Evolutionary conservation across 2,329 filamentous ascomycete species (phyloP).

Genomic region (Calonectria ilicicola): DNA sequence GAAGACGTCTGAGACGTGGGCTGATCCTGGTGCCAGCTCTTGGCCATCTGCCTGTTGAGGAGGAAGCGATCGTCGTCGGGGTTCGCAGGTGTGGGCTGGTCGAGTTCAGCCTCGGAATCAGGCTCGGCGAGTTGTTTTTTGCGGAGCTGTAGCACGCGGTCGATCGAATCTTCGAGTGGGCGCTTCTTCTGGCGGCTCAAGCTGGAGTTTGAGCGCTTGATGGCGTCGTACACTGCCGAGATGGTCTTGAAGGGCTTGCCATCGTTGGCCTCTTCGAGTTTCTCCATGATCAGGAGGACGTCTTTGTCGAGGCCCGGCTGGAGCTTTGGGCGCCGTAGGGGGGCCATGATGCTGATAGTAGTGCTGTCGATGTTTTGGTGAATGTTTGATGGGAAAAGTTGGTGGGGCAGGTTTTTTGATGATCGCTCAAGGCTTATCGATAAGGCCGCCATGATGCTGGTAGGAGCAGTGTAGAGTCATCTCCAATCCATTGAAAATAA

Average conservation of each 20-base stretch:
- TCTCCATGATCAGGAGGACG: constrained; percentile 83
- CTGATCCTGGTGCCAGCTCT: constrained; percentile 52
- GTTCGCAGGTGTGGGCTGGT: constrained; percentile 46
- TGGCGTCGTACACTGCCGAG: constrained; percentile 77
- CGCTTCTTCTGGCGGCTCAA: constrained; percentile 86
- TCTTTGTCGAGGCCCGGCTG: constrained; percentile 69
- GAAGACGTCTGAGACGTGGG: constrained; percentile 13
- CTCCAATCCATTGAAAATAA: neutral
- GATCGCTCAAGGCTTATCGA: constrained; percentile 36
- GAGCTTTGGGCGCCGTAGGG: constrained; percentile 34
- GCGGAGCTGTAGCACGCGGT: constrained; percentile 81
- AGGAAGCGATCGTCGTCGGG: constrained; percentile 52
- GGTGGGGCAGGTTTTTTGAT: neutral
- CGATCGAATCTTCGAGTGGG: constrained; percentile 85
- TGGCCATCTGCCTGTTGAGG: constrained; percentile 57
- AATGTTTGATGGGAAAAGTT: constrained; percentile 16
- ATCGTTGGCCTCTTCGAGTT: constrained; percentile 76
- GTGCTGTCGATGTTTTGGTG: too few relatives aligned
- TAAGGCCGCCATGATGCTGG: constrained; percentile 27
- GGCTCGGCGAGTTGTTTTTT: constrained; percentile 72
- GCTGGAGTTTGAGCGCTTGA: constrained; percentile 88
- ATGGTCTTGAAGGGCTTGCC: constrained; percentile 63
- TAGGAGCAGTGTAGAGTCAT: too few relatives aligned
- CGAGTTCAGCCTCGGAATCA: constrained; percentile 63
- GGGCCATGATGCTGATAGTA: constrained; percentile 24